phyloP scores from a whole-genome alignment of 179 eudicot species.

The Drosera spatulata region DNA sequence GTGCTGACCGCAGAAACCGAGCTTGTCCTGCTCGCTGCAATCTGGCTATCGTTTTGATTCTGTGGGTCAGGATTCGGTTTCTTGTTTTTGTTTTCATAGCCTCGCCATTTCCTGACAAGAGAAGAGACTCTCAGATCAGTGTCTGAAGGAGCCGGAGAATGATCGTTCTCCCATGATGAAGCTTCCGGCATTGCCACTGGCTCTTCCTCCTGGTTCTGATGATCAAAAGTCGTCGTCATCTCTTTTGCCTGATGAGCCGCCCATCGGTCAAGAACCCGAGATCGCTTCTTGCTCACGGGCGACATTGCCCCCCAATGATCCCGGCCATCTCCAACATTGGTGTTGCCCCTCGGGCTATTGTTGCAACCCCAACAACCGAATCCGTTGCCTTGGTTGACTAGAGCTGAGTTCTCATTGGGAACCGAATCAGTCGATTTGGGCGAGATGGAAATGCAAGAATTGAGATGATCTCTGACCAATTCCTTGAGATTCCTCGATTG shows the following conservation, averaged over 20 bases:
- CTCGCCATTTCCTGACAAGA: conserved; percentile 56
- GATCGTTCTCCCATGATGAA: conserved; percentile 11
- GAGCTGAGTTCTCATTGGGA: background rate
- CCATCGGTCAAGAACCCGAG: conserved; percentile 9
- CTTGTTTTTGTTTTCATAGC: conserved; percentile 13
- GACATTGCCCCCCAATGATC: background rate
- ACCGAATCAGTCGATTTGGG: background rate
- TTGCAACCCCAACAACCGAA: background rate
- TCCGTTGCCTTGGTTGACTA: background rate
- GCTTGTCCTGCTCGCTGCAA: background rate
- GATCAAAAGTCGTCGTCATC: conserved; percentile 5
- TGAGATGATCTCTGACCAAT: conserved; percentile 27
- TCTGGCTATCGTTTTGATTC: background rate
- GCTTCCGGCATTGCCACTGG: conserved; percentile 2
- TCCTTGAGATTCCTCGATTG: conserved; percentile 21
- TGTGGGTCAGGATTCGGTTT: conserved; percentile 1
- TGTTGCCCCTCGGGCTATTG: background rate
- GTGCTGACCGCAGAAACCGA: background rate
- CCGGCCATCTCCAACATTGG: background rate
- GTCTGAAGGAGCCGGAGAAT: conserved; percentile 22
- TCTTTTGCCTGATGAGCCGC: conserved; percentile 11
- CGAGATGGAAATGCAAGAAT: conserved; percentile 21
- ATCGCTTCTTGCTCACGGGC: conserved; percentile 7
- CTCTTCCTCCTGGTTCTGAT: conserved; percentile 2
- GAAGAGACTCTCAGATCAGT: conserved; percentile 51